phyloP scores from a whole-genome alignment of 768 basidiomycete species.

The Galerina sulciceps region DNA sequence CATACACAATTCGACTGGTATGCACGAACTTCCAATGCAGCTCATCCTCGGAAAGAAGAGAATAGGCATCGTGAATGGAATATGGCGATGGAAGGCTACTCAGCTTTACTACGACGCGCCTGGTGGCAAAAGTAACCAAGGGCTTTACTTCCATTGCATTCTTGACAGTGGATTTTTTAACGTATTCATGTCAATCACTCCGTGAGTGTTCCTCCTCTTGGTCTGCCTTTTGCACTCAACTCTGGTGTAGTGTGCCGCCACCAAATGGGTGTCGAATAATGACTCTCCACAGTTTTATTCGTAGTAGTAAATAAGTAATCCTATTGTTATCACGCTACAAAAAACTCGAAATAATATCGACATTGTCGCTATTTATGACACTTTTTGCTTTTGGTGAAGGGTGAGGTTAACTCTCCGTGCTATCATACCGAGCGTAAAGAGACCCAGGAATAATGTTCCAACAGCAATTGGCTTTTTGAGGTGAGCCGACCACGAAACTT shows the following conservation, averaged over 20 bases:
- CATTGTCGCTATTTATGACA: slow-evolving; percentile 25
- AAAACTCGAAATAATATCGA: slow-evolving; percentile 14
- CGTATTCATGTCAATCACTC: slow-evolving; percentile 51
- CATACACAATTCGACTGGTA: slow-evolving; percentile 52
- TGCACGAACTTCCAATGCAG: slow-evolving; percentile 50
- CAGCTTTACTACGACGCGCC: slow-evolving; percentile 53
- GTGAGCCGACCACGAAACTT: slow-evolving; percentile 78
- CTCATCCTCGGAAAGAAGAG: slow-evolving; percentile 44
- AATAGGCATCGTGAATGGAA: slow-evolving; percentile 43
- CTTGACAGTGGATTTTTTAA: slow-evolving; percentile 39
- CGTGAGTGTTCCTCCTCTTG: slow-evolving; percentile 36
- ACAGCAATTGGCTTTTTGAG: slow-evolving; percentile 87
- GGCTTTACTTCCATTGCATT: slow-evolving; percentile 48
- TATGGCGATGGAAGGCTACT: slow-evolving; percentile 61
- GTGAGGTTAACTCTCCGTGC: slow-evolving; percentile 51
- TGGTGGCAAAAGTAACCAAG: slow-evolving; percentile 46
- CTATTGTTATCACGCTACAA: slow-evolving; percentile 11
- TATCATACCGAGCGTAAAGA: slow-evolving; percentile 60
- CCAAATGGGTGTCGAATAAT: slow-evolving; percentile 44
- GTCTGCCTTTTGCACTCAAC: background rate
- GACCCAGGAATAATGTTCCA: slow-evolving; percentile 64
- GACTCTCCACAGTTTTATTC: slow-evolving; percentile 47
- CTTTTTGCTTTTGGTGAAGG: slow-evolving; percentile 48
- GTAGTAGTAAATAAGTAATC: slow-evolving; percentile 12
- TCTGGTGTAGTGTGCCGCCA: slow-evolving; percentile 23